A percentile compares a stretch with the other conserved stretches of the same genome.
Evolutionary conservation across 257 asterid genomes (phyloP).

Genomic region (Solanum bukasovii): DNA sequence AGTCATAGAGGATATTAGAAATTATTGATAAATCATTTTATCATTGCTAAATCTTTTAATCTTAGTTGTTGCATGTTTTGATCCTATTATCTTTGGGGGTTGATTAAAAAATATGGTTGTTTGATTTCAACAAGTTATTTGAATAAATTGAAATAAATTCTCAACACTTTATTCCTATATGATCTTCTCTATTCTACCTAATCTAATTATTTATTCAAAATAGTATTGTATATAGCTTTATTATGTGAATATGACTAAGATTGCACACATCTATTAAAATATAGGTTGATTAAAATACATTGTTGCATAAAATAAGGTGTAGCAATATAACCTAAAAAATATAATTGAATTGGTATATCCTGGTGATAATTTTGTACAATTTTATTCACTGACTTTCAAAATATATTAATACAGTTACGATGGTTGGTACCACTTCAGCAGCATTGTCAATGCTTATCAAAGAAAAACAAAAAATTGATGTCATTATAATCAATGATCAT

Average conservation of each 20-base stretch:
- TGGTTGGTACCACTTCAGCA: neutral
- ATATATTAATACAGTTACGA: neutral
- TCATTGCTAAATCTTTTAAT: neutral
- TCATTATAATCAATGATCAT: neutral
- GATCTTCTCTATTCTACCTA: neutral
- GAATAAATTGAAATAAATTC: neutral
- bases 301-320: neutral
- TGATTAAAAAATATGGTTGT: neutral
- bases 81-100: neutral
- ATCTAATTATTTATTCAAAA: too few species aligned
- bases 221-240: too few species aligned
- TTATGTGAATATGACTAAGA: neutral
- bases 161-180: neutral
- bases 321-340: neutral
- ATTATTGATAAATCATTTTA: neutral
- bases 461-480: neutral
- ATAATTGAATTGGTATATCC: too few species aligned
- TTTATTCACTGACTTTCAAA: too few species aligned
- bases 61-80: neutral
- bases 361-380: neutral
- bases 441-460: neutral
- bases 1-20: neutral
- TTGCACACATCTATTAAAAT: neutral
- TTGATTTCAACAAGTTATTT: neutral
- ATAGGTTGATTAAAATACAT: too few species aligned